Base-by-base conservation (phyloP, 306 rosid species). In the Geum urbanum region DNA sequence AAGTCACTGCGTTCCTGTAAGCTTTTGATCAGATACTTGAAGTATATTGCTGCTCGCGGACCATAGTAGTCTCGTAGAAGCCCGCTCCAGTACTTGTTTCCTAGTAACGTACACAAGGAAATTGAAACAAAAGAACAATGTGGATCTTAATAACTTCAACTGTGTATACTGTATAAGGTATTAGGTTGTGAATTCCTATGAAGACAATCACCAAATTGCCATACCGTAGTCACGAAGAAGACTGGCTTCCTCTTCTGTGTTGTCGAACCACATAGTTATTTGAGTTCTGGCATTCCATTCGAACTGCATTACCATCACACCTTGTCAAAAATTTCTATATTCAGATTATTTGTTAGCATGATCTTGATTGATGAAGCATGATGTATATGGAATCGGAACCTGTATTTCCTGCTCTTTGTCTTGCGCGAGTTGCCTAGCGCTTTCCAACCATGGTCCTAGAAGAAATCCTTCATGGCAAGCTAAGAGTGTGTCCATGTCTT, bases 211-310 rank as follows among this genome's bases (percentile, higher is more conserved):
- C 3, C 19, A 19, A 10, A 9, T 19, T 65, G 62, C 58, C 77
- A 41, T 86, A 92, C 97, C 97, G 7, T 92, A 92, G 76, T 92
- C 95, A 7, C 84, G 94, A 69, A 92, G 97, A 67, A 92, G 81
- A 74, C 97, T 89, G 51, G 97, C 86, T 75, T 87, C 92, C 55
- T 84, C 87, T 52, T 81, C 74, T 32, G 89, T 62, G 92, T 87
- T 92, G 88, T 92, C 97, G 55, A 81, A 87, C 96, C 97, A 92
- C 97, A 92, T 92, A 59, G 97, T 92, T 82, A 92, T 86, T 82
- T 92, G 96, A 54, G 95, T 89, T 84, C 95, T 89, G 61, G 95
- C 96, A 77, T 89, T 92, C 95, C 97, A 92, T 82, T 92, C 97
- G 77, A 72, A 92, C 95, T 87, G 90, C 62, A 73, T 69, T 66